Evolutionary conservation across 768 basidiomycete genomes (phyloP).

Genomic region (Erythrobasidium yunnanense): DNA sequence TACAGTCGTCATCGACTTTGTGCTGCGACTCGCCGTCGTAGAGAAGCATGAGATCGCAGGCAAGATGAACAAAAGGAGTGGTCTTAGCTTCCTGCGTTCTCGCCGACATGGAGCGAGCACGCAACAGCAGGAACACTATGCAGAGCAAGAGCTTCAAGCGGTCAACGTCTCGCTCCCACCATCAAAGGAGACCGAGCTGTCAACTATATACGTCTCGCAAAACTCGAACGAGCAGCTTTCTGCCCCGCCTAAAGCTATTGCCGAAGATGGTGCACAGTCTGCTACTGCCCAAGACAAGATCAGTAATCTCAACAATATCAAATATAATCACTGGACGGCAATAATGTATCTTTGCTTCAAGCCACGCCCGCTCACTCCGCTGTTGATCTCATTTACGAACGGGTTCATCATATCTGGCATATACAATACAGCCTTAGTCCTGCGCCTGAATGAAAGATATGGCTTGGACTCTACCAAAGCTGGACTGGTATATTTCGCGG

Average conservation of each 20-base stretch:
- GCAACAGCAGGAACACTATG: too few species aligned
- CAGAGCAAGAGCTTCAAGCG: too few species aligned
- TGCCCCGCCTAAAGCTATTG: constrained; percentile 6
- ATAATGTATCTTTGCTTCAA: constrained; percentile 14
- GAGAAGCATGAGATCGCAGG: constrained; percentile 15
- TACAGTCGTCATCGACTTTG: constrained; percentile 14
- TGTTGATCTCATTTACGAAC: constrained; percentile 8
- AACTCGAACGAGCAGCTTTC: too few species aligned
- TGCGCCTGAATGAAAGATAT: constrained; percentile 10
- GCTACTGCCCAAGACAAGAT: not conserved
- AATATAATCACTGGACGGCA: not conserved
- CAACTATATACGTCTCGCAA: too few species aligned
- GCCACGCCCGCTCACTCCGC: not conserved
- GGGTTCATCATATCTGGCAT: constrained; percentile 14
- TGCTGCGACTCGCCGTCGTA: not conserved
- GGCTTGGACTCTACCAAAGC: not conserved
- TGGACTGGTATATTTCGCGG: constrained; percentile 17
- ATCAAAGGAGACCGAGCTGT: too few species aligned
- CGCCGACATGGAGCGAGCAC: too few species aligned
- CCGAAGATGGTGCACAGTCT: not conserved
- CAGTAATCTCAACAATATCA: not conserved
- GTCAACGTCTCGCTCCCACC: too few species aligned
- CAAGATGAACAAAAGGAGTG: not conserved
- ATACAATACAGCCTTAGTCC: constrained; percentile 21
- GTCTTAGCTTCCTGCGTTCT: too few species aligned